phyloP scores from a whole-genome alignment of 495 filamentous ascomycete species.

The Letharia lupina region DNA sequence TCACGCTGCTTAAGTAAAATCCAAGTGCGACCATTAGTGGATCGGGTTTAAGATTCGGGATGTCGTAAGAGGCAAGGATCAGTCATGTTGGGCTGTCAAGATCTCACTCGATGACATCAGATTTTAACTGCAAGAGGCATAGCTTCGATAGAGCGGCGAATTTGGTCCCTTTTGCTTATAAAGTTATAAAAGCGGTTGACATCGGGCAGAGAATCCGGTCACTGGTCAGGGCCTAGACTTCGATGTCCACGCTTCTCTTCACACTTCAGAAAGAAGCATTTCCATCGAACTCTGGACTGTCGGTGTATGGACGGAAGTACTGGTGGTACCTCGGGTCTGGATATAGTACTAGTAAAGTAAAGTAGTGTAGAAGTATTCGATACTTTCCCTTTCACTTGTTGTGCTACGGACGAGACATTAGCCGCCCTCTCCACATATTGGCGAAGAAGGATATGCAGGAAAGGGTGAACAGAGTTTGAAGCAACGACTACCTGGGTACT shows the following conservation, averaged over 20 bases:
- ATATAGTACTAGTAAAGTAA: too few species aligned
- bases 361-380: too few species aligned
- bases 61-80: slow-evolving; percentile 3
- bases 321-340: too few species aligned
- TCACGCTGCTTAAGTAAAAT: too few species aligned
- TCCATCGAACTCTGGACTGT: not conserved
- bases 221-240: not conserved
- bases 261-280: not conserved
- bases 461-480: too few species aligned
- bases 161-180: not conserved
- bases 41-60: not conserved
- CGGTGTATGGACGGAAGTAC: too few species aligned
- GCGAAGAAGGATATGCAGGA: too few species aligned
- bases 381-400: too few species aligned
- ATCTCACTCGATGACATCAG: not conserved
- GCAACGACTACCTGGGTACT: too few species aligned
- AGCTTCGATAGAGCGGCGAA: not conserved
- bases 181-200: not conserved
- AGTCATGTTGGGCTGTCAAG: not conserved
- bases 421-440: too few species aligned
- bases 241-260: not conserved
- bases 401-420: too few species aligned
- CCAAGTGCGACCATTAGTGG: not conserved
- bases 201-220: not conserved
- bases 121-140: not conserved